Base-by-base conservation (phyloP, 306 rosid species). In the Echinosophora koreensis region DNA sequence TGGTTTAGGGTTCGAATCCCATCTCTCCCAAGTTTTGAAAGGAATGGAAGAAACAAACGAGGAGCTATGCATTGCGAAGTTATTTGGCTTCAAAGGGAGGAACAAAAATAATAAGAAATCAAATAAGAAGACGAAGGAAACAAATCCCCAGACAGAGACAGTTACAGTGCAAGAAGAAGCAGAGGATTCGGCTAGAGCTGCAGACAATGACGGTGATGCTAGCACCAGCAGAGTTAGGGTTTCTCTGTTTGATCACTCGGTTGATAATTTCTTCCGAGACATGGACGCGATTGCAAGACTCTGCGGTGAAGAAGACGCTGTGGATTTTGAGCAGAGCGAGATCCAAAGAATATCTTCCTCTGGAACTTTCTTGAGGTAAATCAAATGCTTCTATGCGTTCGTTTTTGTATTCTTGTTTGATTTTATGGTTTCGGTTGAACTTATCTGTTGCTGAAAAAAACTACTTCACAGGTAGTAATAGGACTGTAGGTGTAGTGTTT, bases 281-380 rank as follows among this genome's bases (percentile, higher is more conserved):
- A 84, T 89, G 49, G 91, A 86, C 41, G 55, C 77, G 30, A 77
- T 95, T 58, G 82, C 86, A 60, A 62, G 82, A 81, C 91, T 90
- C 51, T 92, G 92, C 8, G 88, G 96, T 5, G 85, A 92, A 75
- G 87, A 67, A 5, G 83, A 39, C 3, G 60, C 67, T 4, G 73
- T 16, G 63, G 60, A 46, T 55, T 8, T 83, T 10, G 89, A 83
- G 2, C 87, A 84, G 27, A 59, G 56, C 28, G 92, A 87, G 62
- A 73, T 89, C 61, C 87, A 73, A 69, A 86, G 86, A 70, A 73
- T 89, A 28, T 78, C 86, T 46, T 88, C 93, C 6, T 81, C 95
- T 0, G 57, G 88, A 69, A 87, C 89, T 71, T 95, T 95, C 83
- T 76, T 89, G 73, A 90, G 93, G 98, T 91, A 83, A 51, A 17